Evolutionary conservation across 305 asterid species (phyloP).

Genomic region (Vinca major): DNA sequence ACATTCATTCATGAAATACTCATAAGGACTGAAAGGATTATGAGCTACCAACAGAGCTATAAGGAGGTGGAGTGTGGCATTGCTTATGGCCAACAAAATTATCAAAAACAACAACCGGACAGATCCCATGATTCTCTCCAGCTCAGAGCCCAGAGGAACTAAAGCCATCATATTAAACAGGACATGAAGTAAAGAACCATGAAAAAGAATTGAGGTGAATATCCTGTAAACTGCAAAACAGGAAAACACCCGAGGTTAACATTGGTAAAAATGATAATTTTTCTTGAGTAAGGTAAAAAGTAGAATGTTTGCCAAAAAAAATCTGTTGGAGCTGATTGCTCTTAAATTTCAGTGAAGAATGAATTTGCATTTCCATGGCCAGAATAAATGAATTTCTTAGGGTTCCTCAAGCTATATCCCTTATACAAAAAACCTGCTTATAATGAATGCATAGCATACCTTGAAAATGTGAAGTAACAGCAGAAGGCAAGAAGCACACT

Average conservation of each 20-base stretch:
- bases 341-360: not conserved
- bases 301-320: not conserved
- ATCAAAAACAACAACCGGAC: constrained; percentile 58
- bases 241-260: constrained; percentile 8
- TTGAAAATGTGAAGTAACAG: constrained; percentile 72
- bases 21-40: constrained; percentile 40
- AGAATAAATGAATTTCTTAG: too few relatives aligned
- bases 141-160: constrained; percentile 95
- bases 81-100: constrained; percentile 63
- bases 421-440: constrained; percentile 2
- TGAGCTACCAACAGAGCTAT: constrained; percentile 51
- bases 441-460: constrained; percentile 29
- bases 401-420: not conserved
- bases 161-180: constrained; percentile 92
- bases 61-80: constrained; percentile 67
- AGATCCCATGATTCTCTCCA: constrained; percentile 97
- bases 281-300: not conserved
- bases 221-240: constrained; percentile 72
- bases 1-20: constrained; percentile 61
- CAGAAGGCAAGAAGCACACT: constrained; percentile 88
- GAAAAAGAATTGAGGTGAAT: constrained; percentile 66
- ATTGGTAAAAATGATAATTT: not conserved
- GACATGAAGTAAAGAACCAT: constrained; percentile 85
- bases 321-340: not conserved
- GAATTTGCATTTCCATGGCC: not conserved